These are phyloP conservation scores for Diplodia sapinea DNA, from an alignment of 2,329 filamentous ascomycete genomes.

Conservation along the genomic window DNA sequence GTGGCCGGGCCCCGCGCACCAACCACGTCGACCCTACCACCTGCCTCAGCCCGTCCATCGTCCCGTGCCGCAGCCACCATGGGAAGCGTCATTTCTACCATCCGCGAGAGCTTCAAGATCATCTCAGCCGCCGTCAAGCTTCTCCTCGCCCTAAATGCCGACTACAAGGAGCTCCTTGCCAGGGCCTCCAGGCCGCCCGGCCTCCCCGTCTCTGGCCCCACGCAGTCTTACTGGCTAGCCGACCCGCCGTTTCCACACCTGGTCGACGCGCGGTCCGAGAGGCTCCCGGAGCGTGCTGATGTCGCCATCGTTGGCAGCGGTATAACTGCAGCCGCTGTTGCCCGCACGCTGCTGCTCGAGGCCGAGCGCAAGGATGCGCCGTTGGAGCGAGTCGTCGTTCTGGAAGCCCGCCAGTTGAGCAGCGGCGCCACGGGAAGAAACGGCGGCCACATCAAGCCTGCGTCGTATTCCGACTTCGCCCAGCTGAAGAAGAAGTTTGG, in stretches of 20 bases:
- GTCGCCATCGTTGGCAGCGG: constrained; percentile 68
- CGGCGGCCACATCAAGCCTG: constrained; percentile 57
- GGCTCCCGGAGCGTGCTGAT: constrained; percentile 39
- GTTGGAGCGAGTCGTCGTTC: constrained; percentile 31
- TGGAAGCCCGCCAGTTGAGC: constrained; percentile 59
- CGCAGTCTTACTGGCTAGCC: constrained; percentile 47
- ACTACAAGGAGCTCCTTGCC: constrained; percentile 3
- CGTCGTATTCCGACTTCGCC: constrained; percentile 44
- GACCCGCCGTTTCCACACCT: constrained; percentile 35
- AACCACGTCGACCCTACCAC: not conserved
- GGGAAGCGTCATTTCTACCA: not conserved
- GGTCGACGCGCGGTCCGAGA: constrained; percentile 5
- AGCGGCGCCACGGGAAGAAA: constrained; percentile 62
- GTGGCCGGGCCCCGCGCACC: not conserved
- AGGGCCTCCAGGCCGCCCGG: constrained; percentile 4
- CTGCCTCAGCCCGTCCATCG: not conserved
- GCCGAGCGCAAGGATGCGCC: constrained; percentile 6
- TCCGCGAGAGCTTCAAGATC: not conserved
- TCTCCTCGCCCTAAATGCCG: constrained; percentile 3
- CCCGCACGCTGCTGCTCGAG: constrained; percentile 60
- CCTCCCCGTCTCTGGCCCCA: constrained; percentile 38
- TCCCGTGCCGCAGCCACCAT: not conserved
- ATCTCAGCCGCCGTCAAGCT: constrained; percentile 6
- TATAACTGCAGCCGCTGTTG: constrained; percentile 69
- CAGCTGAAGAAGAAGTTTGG: constrained; percentile 35